Evolutionary conservation across 2,329 filamentous ascomycete species (phyloP).

Genomic region (Alternaria burnsii): DNA sequence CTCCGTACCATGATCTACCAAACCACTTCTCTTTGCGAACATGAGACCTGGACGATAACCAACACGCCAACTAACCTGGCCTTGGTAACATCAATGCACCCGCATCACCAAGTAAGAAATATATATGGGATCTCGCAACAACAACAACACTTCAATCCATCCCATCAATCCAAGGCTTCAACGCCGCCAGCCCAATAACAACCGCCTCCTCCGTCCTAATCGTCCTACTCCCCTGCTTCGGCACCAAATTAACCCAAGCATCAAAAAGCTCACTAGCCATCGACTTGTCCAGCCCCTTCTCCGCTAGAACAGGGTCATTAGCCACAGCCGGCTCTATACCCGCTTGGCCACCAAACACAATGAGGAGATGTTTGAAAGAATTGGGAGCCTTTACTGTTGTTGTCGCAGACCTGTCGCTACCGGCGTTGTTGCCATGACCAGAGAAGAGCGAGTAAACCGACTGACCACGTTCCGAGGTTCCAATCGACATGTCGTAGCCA

Average conservation of each 20-base stretch:
- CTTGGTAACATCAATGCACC: too few relatives aligned
- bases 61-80: too few relatives aligned
- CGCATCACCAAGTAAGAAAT: too few relatives aligned
- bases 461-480: conserved; percentile 79
- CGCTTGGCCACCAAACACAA: conserved; percentile 83
- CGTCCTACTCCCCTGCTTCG: conserved; percentile 80
- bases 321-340: conserved; percentile 79
- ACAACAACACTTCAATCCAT: conserved; percentile 4
- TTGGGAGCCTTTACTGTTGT: conserved; percentile 34
- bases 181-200: conserved; percentile 75
- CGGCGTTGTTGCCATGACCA: background rate
- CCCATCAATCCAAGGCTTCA: conserved; percentile 60
- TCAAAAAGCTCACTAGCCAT: conserved; percentile 79
- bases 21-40: too few relatives aligned
- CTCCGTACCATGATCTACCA: too few relatives aligned
- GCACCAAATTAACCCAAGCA: conserved; percentile 82
- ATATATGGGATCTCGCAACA: too few relatives aligned
- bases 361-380: conserved; percentile 73
- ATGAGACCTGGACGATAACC: too few relatives aligned
- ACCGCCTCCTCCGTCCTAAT: conserved; percentile 87
- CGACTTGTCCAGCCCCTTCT: conserved; percentile 69
- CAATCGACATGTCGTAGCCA: conserved; percentile 84
- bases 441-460: conserved; percentile 53
- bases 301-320: conserved; percentile 66
- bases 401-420: background rate